A percentile compares a stretch with the other conserved stretches of the same genome.
phyloP scores from a whole-genome alignment of 208 protist genomes.

The Zelonia costaricensis region DNA sequence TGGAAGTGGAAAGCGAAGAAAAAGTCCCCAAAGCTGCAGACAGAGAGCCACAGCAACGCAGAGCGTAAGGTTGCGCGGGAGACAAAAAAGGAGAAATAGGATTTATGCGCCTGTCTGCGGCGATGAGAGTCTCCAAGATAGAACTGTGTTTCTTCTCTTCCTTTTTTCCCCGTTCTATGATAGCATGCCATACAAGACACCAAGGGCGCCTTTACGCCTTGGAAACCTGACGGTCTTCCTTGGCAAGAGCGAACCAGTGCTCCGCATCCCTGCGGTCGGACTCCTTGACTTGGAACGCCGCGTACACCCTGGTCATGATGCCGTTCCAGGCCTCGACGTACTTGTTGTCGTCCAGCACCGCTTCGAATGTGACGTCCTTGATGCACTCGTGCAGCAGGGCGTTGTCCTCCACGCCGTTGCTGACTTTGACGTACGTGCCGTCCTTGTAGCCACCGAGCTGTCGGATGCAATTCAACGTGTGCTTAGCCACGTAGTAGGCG shows the following conservation, averaged over 20 bases:
- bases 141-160: no score
- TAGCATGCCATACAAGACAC: no score
- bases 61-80: no score
- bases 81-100: no score
- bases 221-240: constrained; percentile 11
- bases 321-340: constrained; percentile 56
- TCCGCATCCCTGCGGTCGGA: constrained; percentile 44
- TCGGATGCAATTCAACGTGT: constrained; percentile 90
- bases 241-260: constrained; percentile 50
- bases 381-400: constrained; percentile 89
- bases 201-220: constrained; percentile 3
- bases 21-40: no score
- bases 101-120: no score
- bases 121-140: no score
- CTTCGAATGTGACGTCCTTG: constrained; percentile 51
- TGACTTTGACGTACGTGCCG: constrained; percentile 89
- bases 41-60: no score
- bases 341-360: constrained; percentile 51
- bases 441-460: constrained; percentile 90
- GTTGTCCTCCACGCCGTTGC: constrained; percentile 90
- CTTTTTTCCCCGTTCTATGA: no score
- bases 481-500: constrained; percentile 92
- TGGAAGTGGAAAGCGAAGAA: no score
- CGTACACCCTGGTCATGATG: constrained; percentile 84
- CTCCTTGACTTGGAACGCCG: constrained; percentile 73